Evolutionary conservation across 2,329 filamentous ascomycete species (phyloP).

Genomic region (Botrytis elliptica): DNA sequence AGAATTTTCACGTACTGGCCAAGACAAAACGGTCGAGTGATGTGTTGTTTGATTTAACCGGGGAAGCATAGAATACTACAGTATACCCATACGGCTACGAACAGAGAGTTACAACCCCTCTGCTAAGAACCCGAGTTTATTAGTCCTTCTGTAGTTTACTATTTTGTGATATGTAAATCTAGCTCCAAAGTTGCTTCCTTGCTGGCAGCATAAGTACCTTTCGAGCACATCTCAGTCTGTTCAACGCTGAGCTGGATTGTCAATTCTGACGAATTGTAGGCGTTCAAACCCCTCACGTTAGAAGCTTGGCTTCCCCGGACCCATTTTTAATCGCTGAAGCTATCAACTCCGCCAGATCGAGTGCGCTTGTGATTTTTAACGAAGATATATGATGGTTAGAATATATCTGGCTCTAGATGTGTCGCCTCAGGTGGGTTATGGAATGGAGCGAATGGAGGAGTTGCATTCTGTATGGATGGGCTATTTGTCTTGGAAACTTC

Average conservation of each 20-base stretch:
- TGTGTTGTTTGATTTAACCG: neutral
- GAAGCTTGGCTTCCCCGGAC: neutral
- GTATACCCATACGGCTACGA: neutral
- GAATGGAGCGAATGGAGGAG: neutral
- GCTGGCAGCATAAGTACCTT: neutral
- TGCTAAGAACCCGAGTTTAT: fast-evolving
- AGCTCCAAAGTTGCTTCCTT: neutral
- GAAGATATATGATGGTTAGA: neutral
- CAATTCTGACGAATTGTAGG: neutral
- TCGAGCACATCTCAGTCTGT: neutral
- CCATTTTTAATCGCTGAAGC: neutral
- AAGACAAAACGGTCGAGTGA: neutral
- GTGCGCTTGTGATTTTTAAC: neutral
- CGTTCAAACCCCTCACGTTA: neutral
- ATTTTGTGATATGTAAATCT: neutral
- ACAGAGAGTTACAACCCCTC: neutral
- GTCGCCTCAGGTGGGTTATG: neutral
- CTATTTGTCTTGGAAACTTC: neutral
- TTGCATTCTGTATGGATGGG: neutral
- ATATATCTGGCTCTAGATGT: neutral
- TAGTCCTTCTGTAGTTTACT: neutral
- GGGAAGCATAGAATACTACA: neutral
- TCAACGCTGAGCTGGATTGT: neutral
- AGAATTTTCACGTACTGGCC: neutral
- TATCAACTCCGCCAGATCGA: neutral